Evolutionary conservation across 345 rosid species (phyloP).

Genomic region (Gynandropsis gynandra): DNA sequence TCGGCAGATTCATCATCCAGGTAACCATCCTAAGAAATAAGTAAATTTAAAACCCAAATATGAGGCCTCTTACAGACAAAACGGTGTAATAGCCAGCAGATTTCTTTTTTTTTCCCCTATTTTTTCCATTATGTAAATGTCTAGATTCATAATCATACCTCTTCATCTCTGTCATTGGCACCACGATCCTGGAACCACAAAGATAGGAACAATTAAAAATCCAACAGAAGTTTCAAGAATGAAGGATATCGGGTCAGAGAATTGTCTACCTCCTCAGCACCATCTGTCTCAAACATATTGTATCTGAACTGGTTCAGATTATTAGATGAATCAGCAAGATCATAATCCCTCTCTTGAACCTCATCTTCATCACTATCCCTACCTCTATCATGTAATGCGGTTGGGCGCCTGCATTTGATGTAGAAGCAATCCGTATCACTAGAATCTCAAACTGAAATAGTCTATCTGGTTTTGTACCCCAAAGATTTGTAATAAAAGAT

Average conservation of each 20-base stretch:
- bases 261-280: constrained; percentile 61
- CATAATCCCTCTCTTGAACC: constrained; percentile 84
- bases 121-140: not conserved
- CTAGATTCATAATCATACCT: constrained; percentile 38
- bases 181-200: constrained; percentile 51
- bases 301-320: constrained; percentile 84
- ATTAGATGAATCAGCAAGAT: constrained; percentile 84
- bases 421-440: not conserved
- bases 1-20: constrained; percentile 95
- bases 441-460: not conserved
- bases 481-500: constrained; percentile 2
- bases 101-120: no score
- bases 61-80: no score
- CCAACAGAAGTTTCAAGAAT: constrained; percentile 8
- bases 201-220: constrained; percentile 15
- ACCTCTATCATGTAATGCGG: constrained; percentile 85
- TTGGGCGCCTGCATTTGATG: constrained; percentile 71
- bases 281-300: constrained; percentile 82
- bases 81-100: no score
- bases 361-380: constrained; percentile 97
- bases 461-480: no score
- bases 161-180: constrained; percentile 76
- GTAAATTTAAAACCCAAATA: constrained; percentile 11
- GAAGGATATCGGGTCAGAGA: not conserved
- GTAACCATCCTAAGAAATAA: constrained; percentile 67